Percentiles rank a stretch among this genome's conserved stretches.
These are phyloP conservation scores for Margaritispora aquatica DNA, from an alignment of 495 filamentous ascomycete genomes.

Conservation along the genomic window DNA sequence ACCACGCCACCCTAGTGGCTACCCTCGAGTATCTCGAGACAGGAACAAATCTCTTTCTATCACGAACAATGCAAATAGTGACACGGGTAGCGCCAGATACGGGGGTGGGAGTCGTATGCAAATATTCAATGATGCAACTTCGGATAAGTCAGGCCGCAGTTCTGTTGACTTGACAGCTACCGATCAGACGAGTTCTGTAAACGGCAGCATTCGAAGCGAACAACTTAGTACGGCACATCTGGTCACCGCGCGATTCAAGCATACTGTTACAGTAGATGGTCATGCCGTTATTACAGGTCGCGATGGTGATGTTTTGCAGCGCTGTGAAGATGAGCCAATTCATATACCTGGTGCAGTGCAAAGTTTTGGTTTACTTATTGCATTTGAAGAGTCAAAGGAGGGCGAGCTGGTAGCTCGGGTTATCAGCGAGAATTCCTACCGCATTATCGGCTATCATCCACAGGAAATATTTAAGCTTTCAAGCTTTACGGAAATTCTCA, in stretches of 20 bases:
- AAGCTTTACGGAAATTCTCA: conserved; percentile 74
- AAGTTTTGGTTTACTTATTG: conserved; percentile 73
- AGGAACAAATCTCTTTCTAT: no score
- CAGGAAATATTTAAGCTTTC: conserved; percentile 67
- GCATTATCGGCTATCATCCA: conserved; percentile 74
- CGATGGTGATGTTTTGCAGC: conserved; percentile 59
- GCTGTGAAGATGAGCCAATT: conserved; percentile 92
- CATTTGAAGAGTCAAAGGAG: conserved; percentile 63
- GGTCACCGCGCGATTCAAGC: conserved; percentile 70
- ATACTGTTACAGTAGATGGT: conserved; percentile 70
- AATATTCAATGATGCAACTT: conserved; percentile 30
- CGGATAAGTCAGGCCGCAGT: conserved; percentile 23
- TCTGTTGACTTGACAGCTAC: not conserved
- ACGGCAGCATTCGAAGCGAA: conserved; percentile 4
- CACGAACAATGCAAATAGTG: not conserved
- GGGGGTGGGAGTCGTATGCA: conserved; percentile 16
- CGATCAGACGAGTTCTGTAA: not conserved
- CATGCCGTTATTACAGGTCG: conserved; percentile 83
- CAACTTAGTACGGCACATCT: conserved; percentile 10
- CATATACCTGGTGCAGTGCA: conserved; percentile 90
- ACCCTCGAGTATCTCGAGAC: no score
- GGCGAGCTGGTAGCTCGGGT: conserved; percentile 65
- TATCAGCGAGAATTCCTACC: conserved; percentile 80
- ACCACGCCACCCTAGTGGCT: not conserved
- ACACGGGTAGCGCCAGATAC: conserved; percentile 1